A percentile compares a stretch with the other conserved stretches of the same genome.
Conservation (phyloP, 164 flowering plant species). For the Magnolia officinalis region DNA sequence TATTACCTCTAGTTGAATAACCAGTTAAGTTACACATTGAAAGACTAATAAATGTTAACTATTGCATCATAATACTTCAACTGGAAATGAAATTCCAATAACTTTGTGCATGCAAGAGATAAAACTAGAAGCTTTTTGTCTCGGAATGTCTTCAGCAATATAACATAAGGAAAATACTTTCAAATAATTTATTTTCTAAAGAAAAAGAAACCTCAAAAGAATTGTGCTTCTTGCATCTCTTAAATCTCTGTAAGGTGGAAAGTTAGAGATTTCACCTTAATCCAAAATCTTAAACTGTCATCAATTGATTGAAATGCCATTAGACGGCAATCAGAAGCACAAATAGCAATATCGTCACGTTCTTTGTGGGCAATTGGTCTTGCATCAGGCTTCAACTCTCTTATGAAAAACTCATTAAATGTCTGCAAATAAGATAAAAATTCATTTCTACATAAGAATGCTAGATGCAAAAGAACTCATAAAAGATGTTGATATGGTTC, state of each 20-base stretch:
- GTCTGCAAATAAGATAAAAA: conserved; percentile 54
- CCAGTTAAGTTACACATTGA: too few relatives aligned
- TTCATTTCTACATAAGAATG: neutral
- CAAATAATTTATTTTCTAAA: too few relatives aligned
- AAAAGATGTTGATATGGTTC: neutral
- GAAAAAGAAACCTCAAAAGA: too few relatives aligned
- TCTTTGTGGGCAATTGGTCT: conserved; percentile 70
- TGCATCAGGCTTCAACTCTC: conserved; percentile 85
- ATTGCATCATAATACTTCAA: too few relatives aligned
- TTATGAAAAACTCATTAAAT: conserved; percentile 84
- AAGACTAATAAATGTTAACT: too few relatives aligned
- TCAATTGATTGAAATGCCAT: conserved; percentile 73
- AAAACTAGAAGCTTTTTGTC: neutral
- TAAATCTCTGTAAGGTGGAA: neutral
- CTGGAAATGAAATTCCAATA: too few relatives aligned
- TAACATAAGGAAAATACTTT: too few relatives aligned
- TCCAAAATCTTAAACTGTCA: conserved; percentile 85
- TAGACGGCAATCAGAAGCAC: conserved; percentile 90
- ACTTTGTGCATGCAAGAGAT: neutral
- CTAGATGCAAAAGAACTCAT: neutral
- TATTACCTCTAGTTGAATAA: too few relatives aligned
- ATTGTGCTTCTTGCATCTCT: neutral
- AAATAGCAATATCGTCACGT: conserved; percentile 71
- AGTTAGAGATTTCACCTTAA: conserved; percentile 53
- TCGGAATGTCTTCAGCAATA: too few relatives aligned